Conservation (phyloP, 306 rosid species). For the Canavalia gladiata region DNA sequence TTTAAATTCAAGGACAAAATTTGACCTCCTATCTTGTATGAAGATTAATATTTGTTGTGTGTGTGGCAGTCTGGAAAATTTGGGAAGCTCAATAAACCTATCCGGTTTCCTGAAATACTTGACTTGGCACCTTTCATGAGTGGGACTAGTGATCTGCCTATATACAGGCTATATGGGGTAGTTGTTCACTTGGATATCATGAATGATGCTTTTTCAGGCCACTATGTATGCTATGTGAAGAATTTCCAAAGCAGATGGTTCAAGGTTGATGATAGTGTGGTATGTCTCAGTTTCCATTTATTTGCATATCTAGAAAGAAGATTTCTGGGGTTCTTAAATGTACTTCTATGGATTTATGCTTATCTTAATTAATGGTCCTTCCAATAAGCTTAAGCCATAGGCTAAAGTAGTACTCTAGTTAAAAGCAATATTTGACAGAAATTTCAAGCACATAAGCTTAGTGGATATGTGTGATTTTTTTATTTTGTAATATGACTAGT, state of each 20-base stretch:
- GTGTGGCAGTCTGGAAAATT: constrained; percentile 79
- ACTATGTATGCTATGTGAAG: constrained; percentile 92
- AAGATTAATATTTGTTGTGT: constrained; percentile 22
- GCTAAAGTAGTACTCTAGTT: neutral
- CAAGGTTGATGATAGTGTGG: constrained; percentile 91
- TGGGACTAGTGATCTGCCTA: constrained; percentile 84
- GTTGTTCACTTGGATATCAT: constrained; percentile 85
- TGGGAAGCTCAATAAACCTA: constrained; percentile 91
- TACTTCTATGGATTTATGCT: constrained; percentile 16
- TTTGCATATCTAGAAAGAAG: constrained; percentile 21
- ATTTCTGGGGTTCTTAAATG: neutral
- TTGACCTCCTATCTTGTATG: constrained; percentile 18
- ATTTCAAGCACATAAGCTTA: constrained; percentile 6
- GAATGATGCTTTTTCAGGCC: constrained; percentile 93
- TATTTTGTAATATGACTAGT: neutral
- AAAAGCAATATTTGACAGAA: neutral
- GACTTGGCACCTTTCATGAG: constrained; percentile 90
- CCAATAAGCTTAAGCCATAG: neutral
- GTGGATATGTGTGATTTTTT: constrained; percentile 4
- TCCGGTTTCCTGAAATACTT: constrained; percentile 84
- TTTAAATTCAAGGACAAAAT: constrained; percentile 8
- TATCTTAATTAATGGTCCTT: constrained; percentile 15
- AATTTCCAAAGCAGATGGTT: constrained; percentile 87
- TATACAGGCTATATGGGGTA: constrained; percentile 84
- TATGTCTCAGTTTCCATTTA: constrained; percentile 49